Evolutionary conservation across 352 stramenopile genomes (phyloP).

Genomic region (Peronosclerospora sorghi): DNA sequence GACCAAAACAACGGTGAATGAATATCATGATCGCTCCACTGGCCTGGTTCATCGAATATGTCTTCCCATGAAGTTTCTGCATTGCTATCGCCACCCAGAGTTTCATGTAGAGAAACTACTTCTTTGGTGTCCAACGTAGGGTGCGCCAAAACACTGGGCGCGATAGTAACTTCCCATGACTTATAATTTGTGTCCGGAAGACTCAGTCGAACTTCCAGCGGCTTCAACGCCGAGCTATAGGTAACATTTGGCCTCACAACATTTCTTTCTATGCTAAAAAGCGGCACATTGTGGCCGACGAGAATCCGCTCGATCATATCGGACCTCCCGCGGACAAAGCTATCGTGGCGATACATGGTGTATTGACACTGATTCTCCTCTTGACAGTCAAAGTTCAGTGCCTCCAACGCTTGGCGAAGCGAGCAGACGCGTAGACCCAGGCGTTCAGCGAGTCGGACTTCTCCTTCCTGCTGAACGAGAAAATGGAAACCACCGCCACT

Average conservation of each 20-base stretch:
- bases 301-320: constrained; percentile 11
- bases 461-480: constrained; percentile 2
- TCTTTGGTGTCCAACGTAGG: constrained; percentile 7
- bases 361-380: constrained; percentile 6
- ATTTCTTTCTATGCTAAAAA: constrained; percentile 1
- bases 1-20: constrained; percentile 26
- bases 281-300: neutral
- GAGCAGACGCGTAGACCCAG: constrained; percentile 14
- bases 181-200: constrained; percentile 12
- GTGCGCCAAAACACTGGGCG: constrained; percentile 19
- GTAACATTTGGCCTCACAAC: constrained; percentile 22
- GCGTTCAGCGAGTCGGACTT: constrained; percentile 5
- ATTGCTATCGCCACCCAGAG: neutral
- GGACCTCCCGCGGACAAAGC: constrained; percentile 13
- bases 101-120: constrained; percentile 1
- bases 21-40: constrained; percentile 17
- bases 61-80: constrained; percentile 1
- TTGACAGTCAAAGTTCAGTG: constrained; percentile 12
- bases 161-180: constrained; percentile 28
- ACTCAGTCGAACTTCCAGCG: constrained; percentile 43
- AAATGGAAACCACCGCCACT: constrained; percentile 11
- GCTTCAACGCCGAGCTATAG: constrained; percentile 31
- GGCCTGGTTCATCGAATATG: constrained; percentile 2
- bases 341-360: constrained; percentile 13
- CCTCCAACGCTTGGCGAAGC: constrained; percentile 12